A percentile compares a stretch with the other conserved stretches of the same genome.
Conservation (phyloP, 345 rosid species). For the Lagerstroemia speciosa region DNA sequence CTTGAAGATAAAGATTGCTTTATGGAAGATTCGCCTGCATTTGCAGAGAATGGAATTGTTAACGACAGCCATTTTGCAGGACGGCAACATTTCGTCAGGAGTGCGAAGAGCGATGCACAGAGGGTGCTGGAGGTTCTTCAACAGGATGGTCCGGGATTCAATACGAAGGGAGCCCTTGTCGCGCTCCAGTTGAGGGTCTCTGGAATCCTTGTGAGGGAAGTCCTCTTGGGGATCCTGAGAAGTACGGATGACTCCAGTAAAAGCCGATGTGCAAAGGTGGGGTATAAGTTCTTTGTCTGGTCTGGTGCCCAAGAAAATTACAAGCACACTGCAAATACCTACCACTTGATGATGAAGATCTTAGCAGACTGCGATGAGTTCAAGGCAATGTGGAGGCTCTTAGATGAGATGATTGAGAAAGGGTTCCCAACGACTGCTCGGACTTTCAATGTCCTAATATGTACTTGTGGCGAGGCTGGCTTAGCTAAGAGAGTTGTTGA, state of each 20-base stretch:
- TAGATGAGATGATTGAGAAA: conserved; percentile 74
- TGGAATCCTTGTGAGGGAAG: conserved; percentile 72
- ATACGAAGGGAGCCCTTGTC: conserved; percentile 35
- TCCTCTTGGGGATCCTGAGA: conserved; percentile 60
- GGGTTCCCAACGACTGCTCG: conserved; percentile 66
- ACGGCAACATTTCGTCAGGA: conserved; percentile 27
- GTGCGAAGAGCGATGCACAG: conserved; percentile 35
- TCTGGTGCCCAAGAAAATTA: conserved; percentile 46
- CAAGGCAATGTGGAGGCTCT: conserved; percentile 87
- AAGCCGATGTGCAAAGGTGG: conserved; percentile 53
- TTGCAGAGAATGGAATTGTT: conserved; percentile 13
- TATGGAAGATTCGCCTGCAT: conserved; percentile 17
- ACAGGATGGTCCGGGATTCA: conserved; percentile 56
- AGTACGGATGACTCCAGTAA: conserved; percentile 33
- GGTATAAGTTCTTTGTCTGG: conserved; percentile 71
- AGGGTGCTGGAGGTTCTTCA: conserved; percentile 47
- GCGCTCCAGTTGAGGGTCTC: conserved; percentile 57
- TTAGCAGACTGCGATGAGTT: conserved; percentile 69
- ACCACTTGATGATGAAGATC: conserved; percentile 75
- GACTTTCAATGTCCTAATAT: conserved; percentile 76
- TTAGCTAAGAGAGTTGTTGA: conserved; percentile 60
- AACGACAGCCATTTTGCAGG: conserved; percentile 11
- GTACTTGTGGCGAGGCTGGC: conserved; percentile 71
- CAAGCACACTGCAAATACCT: conserved; percentile 53
- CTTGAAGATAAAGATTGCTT: conserved; percentile 23